Percentiles rank a stretch among this genome's conserved stretches.
phyloP scores from a whole-genome alignment of 192 early-diverging fungal genomes.

The Phycomyces blakesleeanus region DNA sequence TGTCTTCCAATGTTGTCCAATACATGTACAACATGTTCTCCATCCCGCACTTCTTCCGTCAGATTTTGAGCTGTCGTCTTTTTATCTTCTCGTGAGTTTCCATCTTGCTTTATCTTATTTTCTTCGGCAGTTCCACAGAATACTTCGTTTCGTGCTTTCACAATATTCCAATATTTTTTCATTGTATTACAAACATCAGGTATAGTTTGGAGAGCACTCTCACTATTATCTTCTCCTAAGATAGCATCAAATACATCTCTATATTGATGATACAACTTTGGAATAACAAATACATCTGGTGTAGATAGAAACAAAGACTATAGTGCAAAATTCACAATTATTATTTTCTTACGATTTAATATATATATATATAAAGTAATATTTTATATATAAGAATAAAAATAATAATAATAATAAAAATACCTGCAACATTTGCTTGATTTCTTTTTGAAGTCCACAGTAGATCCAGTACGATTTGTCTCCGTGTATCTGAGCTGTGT shows the following conservation, averaged over 20 bases:
- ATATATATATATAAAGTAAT: too few species aligned
- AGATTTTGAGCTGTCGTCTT: not conserved
- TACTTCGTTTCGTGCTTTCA: conserved; percentile 30
- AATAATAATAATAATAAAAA: too few species aligned
- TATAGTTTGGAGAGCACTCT: not conserved
- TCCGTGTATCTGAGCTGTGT: conserved; percentile 27
- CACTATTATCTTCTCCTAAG: conserved; percentile 21
- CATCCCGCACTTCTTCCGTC: conserved; percentile 3
- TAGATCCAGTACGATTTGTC: conserved; percentile 33
- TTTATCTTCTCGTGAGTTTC: not conserved
- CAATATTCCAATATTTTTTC: conserved; percentile 24
- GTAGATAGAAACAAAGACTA: conserved; percentile 52
- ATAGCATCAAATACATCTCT: conserved; percentile 37
- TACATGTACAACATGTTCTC: conserved; percentile 27
- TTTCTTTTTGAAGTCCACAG: conserved; percentile 41
- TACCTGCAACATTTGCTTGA: conserved; percentile 50
- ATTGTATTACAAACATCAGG: conserved; percentile 17
- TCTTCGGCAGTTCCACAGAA: conserved; percentile 29
- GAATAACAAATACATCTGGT: conserved; percentile 61
- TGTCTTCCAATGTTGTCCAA: conserved; percentile 28
- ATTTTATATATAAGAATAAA: too few species aligned
- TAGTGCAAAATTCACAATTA: too few species aligned
- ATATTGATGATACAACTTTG: conserved; percentile 47
- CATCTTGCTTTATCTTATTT: conserved; percentile 4
- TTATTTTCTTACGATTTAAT: too few species aligned